phyloP scores from a whole-genome alignment of 257 asterid genomes.

The Petunia secreta region DNA sequence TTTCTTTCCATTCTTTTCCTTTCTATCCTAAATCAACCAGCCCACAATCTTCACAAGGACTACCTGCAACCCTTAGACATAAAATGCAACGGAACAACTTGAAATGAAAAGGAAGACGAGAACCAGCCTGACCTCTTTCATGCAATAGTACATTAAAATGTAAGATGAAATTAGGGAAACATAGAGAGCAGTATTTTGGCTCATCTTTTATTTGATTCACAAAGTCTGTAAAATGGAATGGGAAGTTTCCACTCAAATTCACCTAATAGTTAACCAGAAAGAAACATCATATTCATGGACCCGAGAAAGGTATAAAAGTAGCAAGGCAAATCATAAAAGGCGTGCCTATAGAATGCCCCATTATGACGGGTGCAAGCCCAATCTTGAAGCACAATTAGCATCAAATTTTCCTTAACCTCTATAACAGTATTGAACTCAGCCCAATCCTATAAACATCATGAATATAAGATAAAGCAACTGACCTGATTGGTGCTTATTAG shows the following conservation, averaged over 20 bases:
- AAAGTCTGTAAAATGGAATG: constrained; percentile 9
- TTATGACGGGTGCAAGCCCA: background rate
- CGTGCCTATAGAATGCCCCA: background rate
- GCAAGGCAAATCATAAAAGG: background rate
- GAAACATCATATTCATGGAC: constrained; percentile 8
- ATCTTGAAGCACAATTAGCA: background rate
- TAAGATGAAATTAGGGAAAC: background rate
- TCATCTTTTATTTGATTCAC: constrained; percentile 4
- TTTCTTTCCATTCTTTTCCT: background rate
- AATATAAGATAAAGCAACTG: constrained; percentile 32
- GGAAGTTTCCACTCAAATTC: background rate
- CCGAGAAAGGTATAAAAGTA: constrained; percentile 22
- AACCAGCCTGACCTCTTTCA: background rate
- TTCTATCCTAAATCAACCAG: background rate
- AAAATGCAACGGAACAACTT: constrained; percentile 19
- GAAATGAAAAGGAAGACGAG: background rate
- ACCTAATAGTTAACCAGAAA: background rate
- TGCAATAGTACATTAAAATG: constrained; percentile 9
- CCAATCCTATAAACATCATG: constrained; percentile 18
- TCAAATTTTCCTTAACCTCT: constrained; percentile 19
- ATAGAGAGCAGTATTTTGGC: background rate
- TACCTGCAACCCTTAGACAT: background rate
- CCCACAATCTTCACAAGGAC: background rate
- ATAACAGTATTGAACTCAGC: background rate
- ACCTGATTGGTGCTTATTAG: constrained; percentile 97